Conservation (phyloP, 495 filamentous ascomycete species). For the Hypoxylon lienhwacheense region DNA sequence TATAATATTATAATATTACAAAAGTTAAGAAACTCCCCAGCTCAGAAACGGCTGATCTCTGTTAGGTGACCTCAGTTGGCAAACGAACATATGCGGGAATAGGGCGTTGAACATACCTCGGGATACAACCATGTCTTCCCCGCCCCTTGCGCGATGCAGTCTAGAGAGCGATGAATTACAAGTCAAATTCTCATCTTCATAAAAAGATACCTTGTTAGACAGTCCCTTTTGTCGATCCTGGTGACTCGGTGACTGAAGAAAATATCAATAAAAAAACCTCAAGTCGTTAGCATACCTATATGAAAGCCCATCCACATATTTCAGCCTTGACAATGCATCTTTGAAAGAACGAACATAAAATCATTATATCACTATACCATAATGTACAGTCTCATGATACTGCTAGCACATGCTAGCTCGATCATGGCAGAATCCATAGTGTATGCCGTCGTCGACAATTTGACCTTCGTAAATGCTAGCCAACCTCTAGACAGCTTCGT, state of each 20-base stretch:
- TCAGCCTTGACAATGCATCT: background rate
- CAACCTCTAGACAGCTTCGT: constrained; percentile 56
- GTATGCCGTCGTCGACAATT: constrained; percentile 1
- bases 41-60: background rate
- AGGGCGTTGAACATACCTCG: constrained; percentile 2
- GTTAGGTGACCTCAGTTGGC: background rate
- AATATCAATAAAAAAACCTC: too few species aligned
- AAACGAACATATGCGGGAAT: background rate
- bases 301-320: background rate
- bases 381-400: constrained; percentile 21
- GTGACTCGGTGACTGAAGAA: constrained; percentile 4
- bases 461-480: constrained; percentile 37
- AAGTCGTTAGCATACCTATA: background rate
- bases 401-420: constrained; percentile 20
- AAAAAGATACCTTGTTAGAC: constrained; percentile 18
- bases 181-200: constrained; percentile 13
- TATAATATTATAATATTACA: too few species aligned
- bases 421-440: constrained; percentile 22
- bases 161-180: constrained; percentile 8
- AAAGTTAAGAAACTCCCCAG: too few species aligned
- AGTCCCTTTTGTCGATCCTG: constrained; percentile 11
- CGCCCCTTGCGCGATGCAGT: constrained; percentile 19
- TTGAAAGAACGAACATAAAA: background rate
- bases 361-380: too few species aligned
- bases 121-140: constrained; percentile 21